Evolutionary conservation across 768 basidiomycete genomes (phyloP).

Genomic region (Sutorius australiensis): DNA sequence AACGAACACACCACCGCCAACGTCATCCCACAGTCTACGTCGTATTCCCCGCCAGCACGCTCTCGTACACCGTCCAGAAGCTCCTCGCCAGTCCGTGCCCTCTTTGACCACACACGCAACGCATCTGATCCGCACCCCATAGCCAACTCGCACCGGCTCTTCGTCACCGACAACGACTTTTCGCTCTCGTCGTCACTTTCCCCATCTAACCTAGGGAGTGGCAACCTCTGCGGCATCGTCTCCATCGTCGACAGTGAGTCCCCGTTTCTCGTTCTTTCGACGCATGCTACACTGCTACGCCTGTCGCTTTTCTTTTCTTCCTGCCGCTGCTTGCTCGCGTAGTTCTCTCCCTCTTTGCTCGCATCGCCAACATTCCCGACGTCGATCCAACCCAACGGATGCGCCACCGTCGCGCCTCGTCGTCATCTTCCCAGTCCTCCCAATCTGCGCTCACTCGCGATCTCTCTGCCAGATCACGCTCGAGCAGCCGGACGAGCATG

Average conservation of each 20-base stretch:
- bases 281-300: not conserved
- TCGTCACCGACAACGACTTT: slow-evolving; percentile 62
- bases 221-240: slow-evolving; percentile 67
- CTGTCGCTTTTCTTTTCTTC: not conserved
- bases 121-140: slow-evolving; percentile 3
- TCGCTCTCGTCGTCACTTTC: slow-evolving; percentile 47
- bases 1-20: not conserved
- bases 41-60: slow-evolving; percentile 57
- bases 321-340: not conserved
- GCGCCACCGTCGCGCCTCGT: slow-evolving; percentile 75
- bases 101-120: not conserved
- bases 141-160: slow-evolving; percentile 80
- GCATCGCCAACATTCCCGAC: slow-evolving; percentile 64
- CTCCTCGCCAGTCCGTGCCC: slow-evolving; percentile 68
- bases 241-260: slow-evolving; percentile 76
- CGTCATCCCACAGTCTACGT: slow-evolving; percentile 56
- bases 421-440: slow-evolving; percentile 58
- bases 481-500: slow-evolving; percentile 40
- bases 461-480: slow-evolving; percentile 36
- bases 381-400: slow-evolving; percentile 78
- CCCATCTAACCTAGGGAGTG: slow-evolving; percentile 32
- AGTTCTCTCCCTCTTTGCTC: slow-evolving; percentile 81
- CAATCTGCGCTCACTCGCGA: slow-evolving; percentile 38
- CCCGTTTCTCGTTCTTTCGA: not conserved
- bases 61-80: slow-evolving; percentile 74